A percentile compares a stretch with the other conserved stretches of the same genome.
Evolutionary conservation across 768 basidiomycete species (phyloP).

Genomic region (Xerocomellus dryophilus): DNA sequence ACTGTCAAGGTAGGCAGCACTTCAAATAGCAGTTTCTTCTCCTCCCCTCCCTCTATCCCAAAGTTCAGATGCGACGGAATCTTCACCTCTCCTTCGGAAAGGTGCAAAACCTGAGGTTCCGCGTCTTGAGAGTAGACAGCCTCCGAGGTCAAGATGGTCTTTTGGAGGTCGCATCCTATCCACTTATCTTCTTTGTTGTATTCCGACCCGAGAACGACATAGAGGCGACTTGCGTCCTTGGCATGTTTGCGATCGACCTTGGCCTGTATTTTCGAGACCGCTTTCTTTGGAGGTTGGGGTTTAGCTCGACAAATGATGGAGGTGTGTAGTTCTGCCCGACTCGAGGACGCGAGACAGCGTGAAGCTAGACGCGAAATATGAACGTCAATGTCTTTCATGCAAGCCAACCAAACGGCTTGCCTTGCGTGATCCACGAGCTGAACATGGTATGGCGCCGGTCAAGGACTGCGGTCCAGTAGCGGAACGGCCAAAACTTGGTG

Average conservation of each 20-base stretch:
- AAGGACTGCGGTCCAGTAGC: not conserved
- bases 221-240: slow-evolving; percentile 45
- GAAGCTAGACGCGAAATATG: slow-evolving; percentile 25
- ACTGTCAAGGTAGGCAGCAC: slow-evolving; percentile 57
- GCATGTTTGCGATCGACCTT: slow-evolving; percentile 38
- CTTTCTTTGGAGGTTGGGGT: slow-evolving; percentile 36
- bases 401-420: slow-evolving; percentile 4
- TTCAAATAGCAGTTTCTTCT: slow-evolving; percentile 64
- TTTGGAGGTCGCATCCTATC: slow-evolving; percentile 62
- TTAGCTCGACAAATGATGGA: slow-evolving; percentile 40
- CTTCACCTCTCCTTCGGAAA: slow-evolving; percentile 38
- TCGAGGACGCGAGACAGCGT: slow-evolving; percentile 41
- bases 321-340: slow-evolving; percentile 46
- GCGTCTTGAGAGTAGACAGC: slow-evolving; percentile 33
- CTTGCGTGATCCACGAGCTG: slow-evolving; percentile 22
- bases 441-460: slow-evolving; percentile 22
- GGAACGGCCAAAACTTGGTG: slow-evolving; percentile 1
- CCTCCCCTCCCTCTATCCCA: slow-evolving; percentile 52
- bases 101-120: slow-evolving; percentile 25
- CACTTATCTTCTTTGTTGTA: slow-evolving; percentile 66
- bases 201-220: slow-evolving; percentile 73
- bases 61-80: slow-evolving; percentile 58
- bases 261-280: slow-evolving; percentile 47
- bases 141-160: slow-evolving; percentile 55
- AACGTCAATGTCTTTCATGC: not conserved